Evolutionary conservation across 2,329 filamentous ascomycete species (phyloP).

Genomic region (Waltergamsia citrina): DNA sequence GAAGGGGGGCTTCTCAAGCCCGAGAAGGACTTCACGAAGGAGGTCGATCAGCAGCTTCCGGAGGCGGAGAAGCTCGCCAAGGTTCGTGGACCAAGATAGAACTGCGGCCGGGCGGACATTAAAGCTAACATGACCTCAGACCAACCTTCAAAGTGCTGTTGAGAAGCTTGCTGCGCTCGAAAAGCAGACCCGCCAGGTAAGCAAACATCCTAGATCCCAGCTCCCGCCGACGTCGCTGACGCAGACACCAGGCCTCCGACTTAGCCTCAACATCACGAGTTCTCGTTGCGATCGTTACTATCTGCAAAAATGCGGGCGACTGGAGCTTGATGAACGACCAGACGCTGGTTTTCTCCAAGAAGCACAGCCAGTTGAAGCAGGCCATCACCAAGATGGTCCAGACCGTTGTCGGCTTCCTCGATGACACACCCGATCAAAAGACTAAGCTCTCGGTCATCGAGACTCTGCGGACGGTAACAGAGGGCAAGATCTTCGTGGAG

Average conservation of each 20-base stretch:
- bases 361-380: conserved; percentile 99
- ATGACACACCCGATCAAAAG: conserved; percentile 74
- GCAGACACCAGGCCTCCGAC: conserved; percentile 73
- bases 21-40: conserved; percentile 98
- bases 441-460: conserved; percentile 92
- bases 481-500: conserved; percentile 99
- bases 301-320: conserved; percentile 87
- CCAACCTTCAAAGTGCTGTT: conserved; percentile 75
- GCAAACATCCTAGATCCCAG: conserved; percentile 12
- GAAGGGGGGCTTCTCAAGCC: conserved; percentile 70
- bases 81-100: conserved; percentile 43
- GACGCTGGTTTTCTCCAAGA: conserved; percentile 92
- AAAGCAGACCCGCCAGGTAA: conserved; percentile 94
- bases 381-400: conserved; percentile 99
- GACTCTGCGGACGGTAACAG: conserved; percentile 88
- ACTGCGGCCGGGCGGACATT: neutral
- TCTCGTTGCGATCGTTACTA: conserved; percentile 78
- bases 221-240: conserved; percentile 8
- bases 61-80: conserved; percentile 85
- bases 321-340: conserved; percentile 97
- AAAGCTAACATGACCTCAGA: conserved; percentile 29
- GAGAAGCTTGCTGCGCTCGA: conserved; percentile 88
- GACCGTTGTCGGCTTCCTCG: conserved; percentile 84
- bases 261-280: conserved; percentile 88
- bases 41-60: conserved; percentile 83